Base-by-base conservation (phyloP, 495 filamentous ascomycete genomes). In the Penicillium coprophilum region DNA sequence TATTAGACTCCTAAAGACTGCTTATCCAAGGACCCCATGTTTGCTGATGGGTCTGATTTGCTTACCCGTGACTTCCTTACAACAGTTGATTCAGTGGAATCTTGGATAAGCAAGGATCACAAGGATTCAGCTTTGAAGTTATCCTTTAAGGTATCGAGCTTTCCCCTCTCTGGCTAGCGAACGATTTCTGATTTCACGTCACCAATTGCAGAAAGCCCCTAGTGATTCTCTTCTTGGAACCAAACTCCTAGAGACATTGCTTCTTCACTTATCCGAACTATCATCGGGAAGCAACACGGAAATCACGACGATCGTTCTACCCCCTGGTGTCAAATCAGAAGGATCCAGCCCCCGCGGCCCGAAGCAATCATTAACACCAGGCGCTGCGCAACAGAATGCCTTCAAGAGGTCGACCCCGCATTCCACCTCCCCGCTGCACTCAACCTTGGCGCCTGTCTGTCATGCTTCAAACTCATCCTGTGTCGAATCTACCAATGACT, bases 381-480 rank as follows among this genome's bases (percentile, higher is more conserved):
- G 30, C 11, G 34, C 24, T 27, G 24, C 44, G 6, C 31, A 44
- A 40, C 53, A 55, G 4, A 36, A 50, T 38, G 28, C 46, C 2
- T 32, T 57, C 21, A 53, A 45, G 34, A 49, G 49, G 31, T 61
- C 64, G 23, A 17, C 53, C 0, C 61, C 55, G 24, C 47, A 38
- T 28, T 32, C 56, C 20, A 19, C 24, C 4, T 5, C 7, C 24
- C 24, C 46, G 2, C 15, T 60, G 11, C 66, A 60, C 17, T 71
- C 64, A 30, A 64, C 64, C 23, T 50, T 72, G 15, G 53, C 65
- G 6, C 72, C 73, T 11, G 53, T 81, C 55, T 96, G 91, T 76
- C 87, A 91, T 73, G 47, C 70, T 43, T 82, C 80, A 9, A 73
- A 82, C 55, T 78, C 82, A 19, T 72, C 77, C 53, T 94, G 90